Evolutionary conservation across 2,329 filamentous ascomycete genomes (phyloP), one percentile per base, ranked within the genome.

Genomic region (Colletotrichum liaoningense): DNA sequence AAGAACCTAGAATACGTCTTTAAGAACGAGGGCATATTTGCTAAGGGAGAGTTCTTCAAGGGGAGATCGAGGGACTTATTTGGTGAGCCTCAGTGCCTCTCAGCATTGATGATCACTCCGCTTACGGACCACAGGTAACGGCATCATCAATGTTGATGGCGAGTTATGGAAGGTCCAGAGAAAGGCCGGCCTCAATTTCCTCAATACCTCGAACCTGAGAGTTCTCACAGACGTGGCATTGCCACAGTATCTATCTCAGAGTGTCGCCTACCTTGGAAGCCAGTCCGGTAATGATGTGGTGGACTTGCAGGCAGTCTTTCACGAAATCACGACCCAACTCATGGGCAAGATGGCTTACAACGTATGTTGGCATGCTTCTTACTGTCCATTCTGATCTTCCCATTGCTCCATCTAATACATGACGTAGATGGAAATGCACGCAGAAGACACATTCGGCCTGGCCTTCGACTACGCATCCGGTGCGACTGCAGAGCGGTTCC

Each of bases 301-400:
- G 1, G 89, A 93, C 77, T 79, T 93, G 60, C 89, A 92, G 76
- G 83, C 81, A n/a, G 82, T 90, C 2, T 88, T 92, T 58, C 89
- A 91, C 66, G 90, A 92, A 78, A 86, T 93, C 58, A 93, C 91
- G 1, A 92, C 90, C 26, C 86, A 90, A 71, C 78, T 93, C 28
- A 92, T 93, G 88, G 91, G 91, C n/a, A 86, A 87, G 74, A 91
- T 92, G 88, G 91, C 91, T 16, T 93, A 93, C 76, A 88, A 91
- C 78, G 86, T 85, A 79, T 76, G 70, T 33, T 49, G 26, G 30
- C 49, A 54, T 28, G 30, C 52, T 46, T 5, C 6, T 52, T 28
- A 16, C n/a, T 38, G 11, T 7, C 46, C 4, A 11, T 5, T n/a
- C 26, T n/a, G 12, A 2, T 7, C 35, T 19, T 58, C 19, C 1